Percentiles rank a stretch among this genome's conserved stretches.
phyloP scores from a whole-genome alignment of 352 stramenopile genomes.

The Pythium aquatile region DNA sequence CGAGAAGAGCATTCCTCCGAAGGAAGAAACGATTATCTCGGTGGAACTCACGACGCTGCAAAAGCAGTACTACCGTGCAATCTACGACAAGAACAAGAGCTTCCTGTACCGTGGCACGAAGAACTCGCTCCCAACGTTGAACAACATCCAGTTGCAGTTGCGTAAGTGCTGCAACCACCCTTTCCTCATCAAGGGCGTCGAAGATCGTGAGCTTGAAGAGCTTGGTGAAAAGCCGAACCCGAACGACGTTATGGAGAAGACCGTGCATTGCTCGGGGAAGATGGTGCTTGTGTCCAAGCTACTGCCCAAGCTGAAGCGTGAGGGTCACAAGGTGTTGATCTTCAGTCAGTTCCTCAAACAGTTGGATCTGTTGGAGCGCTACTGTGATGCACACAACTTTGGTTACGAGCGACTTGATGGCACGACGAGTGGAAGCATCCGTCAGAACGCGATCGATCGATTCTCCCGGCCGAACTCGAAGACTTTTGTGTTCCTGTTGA shows the following conservation, averaged over 20 bases:
- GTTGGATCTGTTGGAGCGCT: conserved; percentile 93
- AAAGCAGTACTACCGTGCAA: conserved; percentile 99
- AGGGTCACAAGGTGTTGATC: conserved; percentile 94
- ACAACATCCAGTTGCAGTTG: conserved; percentile 99
- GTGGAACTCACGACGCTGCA: conserved; percentile 98
- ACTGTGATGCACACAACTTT: conserved; percentile 90
- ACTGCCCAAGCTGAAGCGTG: conserved; percentile 88
- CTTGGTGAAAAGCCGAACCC: conserved; percentile 52
- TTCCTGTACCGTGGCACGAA: conserved; percentile 92
- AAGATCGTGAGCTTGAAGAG: conserved; percentile 80
- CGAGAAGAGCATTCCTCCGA: conserved; percentile 95
- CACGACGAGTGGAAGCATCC: conserved; percentile 83
- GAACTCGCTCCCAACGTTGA: conserved; percentile 89
- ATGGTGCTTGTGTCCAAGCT: conserved; percentile 91
- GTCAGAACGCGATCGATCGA: conserved; percentile 95
- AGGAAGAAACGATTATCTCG: conserved; percentile 95
- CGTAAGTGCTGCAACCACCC: conserved; percentile 99
- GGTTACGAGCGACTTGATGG: conserved; percentile 90
- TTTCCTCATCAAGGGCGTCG: conserved; percentile 97
- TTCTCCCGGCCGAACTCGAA: conserved; percentile 95
- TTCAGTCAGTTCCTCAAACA: conserved; percentile 95
- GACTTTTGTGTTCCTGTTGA: conserved; percentile 98
- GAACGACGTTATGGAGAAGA: conserved; percentile 76
- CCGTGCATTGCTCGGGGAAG: conserved; percentile 82
- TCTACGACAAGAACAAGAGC: conserved; percentile 99